These are phyloP conservation scores for Cadophora sp. DNA, from an alignment of 2,329 filamentous ascomycete genomes.

Conservation along the genomic window DNA sequence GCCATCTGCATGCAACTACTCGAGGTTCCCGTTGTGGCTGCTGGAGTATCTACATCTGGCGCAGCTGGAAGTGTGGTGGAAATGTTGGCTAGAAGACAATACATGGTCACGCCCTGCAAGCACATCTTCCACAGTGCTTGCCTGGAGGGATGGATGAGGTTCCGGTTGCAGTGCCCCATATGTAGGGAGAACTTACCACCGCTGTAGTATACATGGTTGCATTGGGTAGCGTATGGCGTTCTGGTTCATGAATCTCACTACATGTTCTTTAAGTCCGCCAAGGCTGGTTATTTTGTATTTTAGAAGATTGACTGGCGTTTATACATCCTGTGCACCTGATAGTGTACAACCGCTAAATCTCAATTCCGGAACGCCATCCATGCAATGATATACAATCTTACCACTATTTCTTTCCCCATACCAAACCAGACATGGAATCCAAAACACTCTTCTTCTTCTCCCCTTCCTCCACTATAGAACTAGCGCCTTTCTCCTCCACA, in stretches of 20 bases:
- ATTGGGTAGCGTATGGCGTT: conserved; percentile 19
- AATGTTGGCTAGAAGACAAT: conserved; percentile 79
- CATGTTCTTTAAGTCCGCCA: background rate
- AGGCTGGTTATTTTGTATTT: background rate
- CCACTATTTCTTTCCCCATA: conserved; percentile 31
- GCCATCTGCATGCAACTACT: conserved; percentile 93
- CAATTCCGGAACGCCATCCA: conserved; percentile 20
- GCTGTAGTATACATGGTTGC: conserved; percentile 57
- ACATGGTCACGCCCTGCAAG: conserved; percentile 97
- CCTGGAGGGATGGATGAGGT: conserved; percentile 95
- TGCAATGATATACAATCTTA: conserved; percentile 15
- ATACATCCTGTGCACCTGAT: conserved; percentile 25
- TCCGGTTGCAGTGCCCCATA: conserved; percentile 91
- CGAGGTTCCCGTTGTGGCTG: conserved; percentile 81
- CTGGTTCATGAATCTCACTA: background rate
- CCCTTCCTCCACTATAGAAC: conserved; percentile 17
- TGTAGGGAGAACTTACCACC: conserved; percentile 90
- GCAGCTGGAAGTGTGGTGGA: conserved; percentile 61
- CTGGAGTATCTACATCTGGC: conserved; percentile 51
- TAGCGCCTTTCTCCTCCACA: conserved; percentile 27
- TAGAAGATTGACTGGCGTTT: conserved; percentile 28
- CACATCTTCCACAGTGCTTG: conserved; percentile 95
- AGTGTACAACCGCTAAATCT: conserved; percentile 27
- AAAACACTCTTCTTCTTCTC: conserved; percentile 23
- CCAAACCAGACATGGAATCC: conserved; percentile 28